Conservation (phyloP, 2,329 filamentous ascomycete species). For the Colletotrichum tofieldiae region DNA sequence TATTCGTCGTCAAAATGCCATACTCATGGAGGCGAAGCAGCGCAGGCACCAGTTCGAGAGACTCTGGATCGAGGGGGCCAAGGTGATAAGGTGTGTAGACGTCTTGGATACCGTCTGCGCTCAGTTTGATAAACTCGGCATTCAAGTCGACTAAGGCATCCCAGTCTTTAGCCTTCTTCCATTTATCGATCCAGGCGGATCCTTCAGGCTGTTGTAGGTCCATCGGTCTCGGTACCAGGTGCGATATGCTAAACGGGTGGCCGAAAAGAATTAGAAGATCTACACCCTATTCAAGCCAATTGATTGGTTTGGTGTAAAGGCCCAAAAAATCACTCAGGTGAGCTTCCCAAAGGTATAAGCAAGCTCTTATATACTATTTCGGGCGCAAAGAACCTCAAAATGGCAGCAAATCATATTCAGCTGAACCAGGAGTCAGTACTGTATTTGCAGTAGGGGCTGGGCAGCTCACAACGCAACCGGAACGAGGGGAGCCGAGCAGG, state of each 20-base stretch:
- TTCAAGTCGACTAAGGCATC: not conserved
- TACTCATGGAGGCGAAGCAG: not conserved
- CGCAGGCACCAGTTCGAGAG: not conserved
- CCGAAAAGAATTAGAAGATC: not conserved
- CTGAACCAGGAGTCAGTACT: no score
- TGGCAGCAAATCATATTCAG: no score
- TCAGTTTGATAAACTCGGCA: not conserved
- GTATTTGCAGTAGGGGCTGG: no score
- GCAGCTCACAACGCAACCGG: no score
- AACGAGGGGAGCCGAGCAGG: no score
- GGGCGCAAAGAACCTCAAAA: not conserved
- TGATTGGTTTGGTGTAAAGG: not conserved
- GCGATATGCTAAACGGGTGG: not conserved
- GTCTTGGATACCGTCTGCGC: not conserved
- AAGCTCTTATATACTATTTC: not conserved
- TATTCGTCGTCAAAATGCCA: not conserved
- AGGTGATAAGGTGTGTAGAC: not conserved
- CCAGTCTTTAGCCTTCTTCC: slow-evolving; percentile 1
- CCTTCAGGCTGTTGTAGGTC: not conserved
- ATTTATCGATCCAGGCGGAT: not conserved
- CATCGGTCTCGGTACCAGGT: not conserved
- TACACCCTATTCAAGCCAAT: no score
- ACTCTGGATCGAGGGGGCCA: not conserved
- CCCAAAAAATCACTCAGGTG: not conserved
- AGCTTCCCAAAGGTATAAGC: not conserved